These are phyloP conservation scores for Carex scoparia DNA, from an alignment of 176 grass and related monocot genomes.

Conservation along the genomic window DNA sequence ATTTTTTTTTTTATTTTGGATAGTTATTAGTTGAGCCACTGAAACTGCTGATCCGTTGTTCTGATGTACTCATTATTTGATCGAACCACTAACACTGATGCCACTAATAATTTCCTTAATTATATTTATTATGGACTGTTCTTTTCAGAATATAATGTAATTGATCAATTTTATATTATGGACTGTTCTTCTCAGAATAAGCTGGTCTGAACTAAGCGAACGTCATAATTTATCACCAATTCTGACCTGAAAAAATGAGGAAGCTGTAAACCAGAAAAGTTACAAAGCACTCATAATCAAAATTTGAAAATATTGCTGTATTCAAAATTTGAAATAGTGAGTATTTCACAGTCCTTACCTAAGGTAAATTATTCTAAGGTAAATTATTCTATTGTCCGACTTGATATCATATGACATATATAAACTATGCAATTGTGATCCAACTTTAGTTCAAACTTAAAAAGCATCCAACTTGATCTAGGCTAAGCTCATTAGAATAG, in stretches of 20 bases:
- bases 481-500: too few relatives aligned
- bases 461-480: not conserved
- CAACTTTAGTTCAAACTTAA: not conserved
- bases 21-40: not conserved
- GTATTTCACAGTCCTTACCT: too few relatives aligned
- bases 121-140: not conserved
- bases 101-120: not conserved
- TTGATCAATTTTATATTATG: not conserved
- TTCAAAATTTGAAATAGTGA: not conserved
- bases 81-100: not conserved
- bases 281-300: not conserved
- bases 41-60: not conserved
- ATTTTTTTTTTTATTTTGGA: not conserved
- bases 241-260: not conserved
- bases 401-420: not conserved
- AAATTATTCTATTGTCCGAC: not conserved
- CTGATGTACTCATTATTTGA: not conserved
- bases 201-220: not conserved
- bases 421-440: not conserved
- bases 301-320: not conserved
- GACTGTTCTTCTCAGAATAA: not conserved
- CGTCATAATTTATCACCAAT: not conserved
- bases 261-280: not conserved
- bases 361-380: not conserved
- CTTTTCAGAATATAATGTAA: not conserved